A percentile compares a stretch with the other conserved stretches of the same genome.
phyloP scores from a whole-genome alignment of 2,329 filamentous ascomycete genomes.

The Xylaria sp. region DNA sequence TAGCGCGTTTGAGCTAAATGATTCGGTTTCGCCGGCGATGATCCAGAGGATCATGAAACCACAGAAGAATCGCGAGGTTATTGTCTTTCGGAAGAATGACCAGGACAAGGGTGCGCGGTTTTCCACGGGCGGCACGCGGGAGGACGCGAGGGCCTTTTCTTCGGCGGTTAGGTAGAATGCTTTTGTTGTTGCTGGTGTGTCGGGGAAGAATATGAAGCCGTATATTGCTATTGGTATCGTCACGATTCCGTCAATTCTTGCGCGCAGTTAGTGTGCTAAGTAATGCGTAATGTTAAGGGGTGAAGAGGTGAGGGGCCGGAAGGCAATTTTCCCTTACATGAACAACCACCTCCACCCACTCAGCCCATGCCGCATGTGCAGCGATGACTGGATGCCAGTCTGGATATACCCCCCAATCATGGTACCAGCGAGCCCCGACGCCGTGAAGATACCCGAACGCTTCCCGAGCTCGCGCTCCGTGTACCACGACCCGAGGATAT shows the following conservation, averaged over 20 bases:
- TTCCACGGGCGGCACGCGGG: conserved; percentile 54
- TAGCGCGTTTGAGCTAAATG: conserved; percentile 73
- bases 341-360: conserved; percentile 68
- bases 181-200: conserved; percentile 61
- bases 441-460: conserved; percentile 69
- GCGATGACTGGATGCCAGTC: conserved; percentile 59
- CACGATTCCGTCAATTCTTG: conserved; percentile 61
- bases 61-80: conserved; percentile 72
- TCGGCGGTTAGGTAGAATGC: conserved; percentile 59
- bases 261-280: conserved; percentile 18
- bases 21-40: conserved; percentile 77
- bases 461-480: conserved; percentile 70
- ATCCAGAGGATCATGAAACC: conserved; percentile 75
- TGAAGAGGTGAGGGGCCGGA: not conserved
- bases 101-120: conserved; percentile 59
- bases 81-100: conserved; percentile 64
- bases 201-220: conserved; percentile 65
- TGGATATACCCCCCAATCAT: conserved; percentile 73
- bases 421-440: conserved; percentile 67
- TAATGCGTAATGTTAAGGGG: not conserved
- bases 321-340: conserved; percentile 43
- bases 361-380: conserved; percentile 60
- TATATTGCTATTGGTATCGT: conserved; percentile 67
- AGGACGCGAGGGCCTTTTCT: conserved; percentile 52
- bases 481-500: conserved; percentile 71